Base-by-base conservation (phyloP, 225 moss, liverwort and hornwort genomes). In the Climacium dendroides region DNA sequence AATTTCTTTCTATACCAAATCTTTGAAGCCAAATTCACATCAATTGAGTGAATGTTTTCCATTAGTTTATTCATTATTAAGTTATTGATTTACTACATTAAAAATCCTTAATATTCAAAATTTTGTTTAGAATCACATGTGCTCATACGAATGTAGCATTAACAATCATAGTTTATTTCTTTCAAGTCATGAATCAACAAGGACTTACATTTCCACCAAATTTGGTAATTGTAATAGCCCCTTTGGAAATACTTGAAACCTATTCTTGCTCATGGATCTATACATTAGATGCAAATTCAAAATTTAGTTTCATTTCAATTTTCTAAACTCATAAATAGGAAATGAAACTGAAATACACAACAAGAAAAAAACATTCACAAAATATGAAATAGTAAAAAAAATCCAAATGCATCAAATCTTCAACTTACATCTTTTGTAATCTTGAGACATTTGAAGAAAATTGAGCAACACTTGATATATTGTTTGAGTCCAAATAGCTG, bases 331-430 rank as follows among this genome's bases (percentile, higher is more conserved):
- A 1, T 7, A 32, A 74, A n/a, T 16, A 57, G 26, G 2, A 37
- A 57, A 72, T 26, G 11, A 19, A 32, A 32, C 5, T 16, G 13
- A 48, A 48, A 12, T n/a, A 18, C 4, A 6, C 2, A 32, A 18
- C 9, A 13, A 26, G 0, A 11, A n/a, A n/a, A 20, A 13, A 22
- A 12, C 13, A 12, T 67, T 8, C 10, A 7, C 10, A 32, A 75
- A 52, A 17, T n/a, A 43, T 3, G 34, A 10, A 19, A 11, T 19
- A 50, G 15, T 50, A 30, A 11, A 13, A 10, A 3, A 30, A 9
- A n/a, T 19, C 1, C 3, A n/a, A 5, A 15, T 54, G 14, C 0
- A 13, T 53, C 0, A 1, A 35, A 35, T 53, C 22, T 35, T 67
- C 13, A 9, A 53, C 76, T 76, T 53, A 76, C 53, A 76, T 76